A percentile compares a stretch with the other conserved stretches of the same genome.
These are phyloP conservation scores for Tephrocybe rancida DNA, from an alignment of 768 basidiomycete species.

Conservation along the genomic window DNA sequence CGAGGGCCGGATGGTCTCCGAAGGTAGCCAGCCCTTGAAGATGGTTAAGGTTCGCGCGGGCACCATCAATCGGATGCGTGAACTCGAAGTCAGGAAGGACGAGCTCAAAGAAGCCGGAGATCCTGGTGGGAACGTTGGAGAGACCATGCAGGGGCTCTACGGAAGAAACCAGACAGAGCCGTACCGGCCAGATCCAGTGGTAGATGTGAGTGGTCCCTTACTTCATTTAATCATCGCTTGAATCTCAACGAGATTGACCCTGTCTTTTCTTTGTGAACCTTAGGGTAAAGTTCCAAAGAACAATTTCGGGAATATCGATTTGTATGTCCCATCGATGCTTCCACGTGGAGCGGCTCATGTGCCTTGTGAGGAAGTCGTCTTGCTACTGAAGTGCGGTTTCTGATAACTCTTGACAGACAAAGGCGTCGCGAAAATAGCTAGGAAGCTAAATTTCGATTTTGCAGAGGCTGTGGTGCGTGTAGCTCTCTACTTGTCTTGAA, in stretches of 20 bases:
- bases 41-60: constrained; percentile 83
- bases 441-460: constrained; percentile 83
- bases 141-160: constrained; percentile 87
- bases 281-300: constrained; percentile 95
- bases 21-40: constrained; percentile 86
- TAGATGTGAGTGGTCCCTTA: constrained; percentile 62
- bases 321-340: constrained; percentile 95
- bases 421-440: constrained; percentile 86
- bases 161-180: constrained; percentile 81
- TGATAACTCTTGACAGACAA: constrained; percentile 54
- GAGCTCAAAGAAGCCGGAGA: constrained; percentile 42
- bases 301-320: constrained; percentile 94
- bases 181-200: constrained; percentile 77
- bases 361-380: constrained; percentile 66
- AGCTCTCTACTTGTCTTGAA: background rate
- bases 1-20: constrained; percentile 70
- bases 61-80: constrained; percentile 78
- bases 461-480: constrained; percentile 92
- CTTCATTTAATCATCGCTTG: background rate
- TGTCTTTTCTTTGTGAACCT: constrained; percentile 4
- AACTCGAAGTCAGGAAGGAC: constrained; percentile 51
- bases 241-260: background rate
- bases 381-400: background rate
- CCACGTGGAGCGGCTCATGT: constrained; percentile 86
- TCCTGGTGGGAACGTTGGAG: constrained; percentile 32